Evolutionary conservation across 805 yeast species (phyloP).

Genomic region (Groenewaldozyma tartarivorans): DNA sequence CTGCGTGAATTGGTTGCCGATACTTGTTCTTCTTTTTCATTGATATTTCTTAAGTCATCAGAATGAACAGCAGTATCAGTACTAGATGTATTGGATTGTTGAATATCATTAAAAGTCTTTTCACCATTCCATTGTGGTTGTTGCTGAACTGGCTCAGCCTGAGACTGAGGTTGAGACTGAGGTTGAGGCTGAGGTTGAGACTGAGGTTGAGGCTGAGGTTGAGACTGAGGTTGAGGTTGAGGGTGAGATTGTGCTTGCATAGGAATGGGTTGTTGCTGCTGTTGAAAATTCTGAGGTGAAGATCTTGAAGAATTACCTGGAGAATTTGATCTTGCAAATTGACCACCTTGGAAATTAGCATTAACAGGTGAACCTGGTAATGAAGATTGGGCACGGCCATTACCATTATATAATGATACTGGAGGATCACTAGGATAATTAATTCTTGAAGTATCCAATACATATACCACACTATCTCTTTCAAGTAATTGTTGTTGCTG

Average conservation of each 20-base stretch:
- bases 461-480: slow-evolving; percentile 43
- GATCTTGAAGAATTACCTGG: background rate
- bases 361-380: background rate
- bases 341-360: background rate
- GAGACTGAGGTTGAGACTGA: background rate
- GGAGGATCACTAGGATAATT: slow-evolving; percentile 32
- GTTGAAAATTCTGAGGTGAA: background rate
- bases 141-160: background rate
- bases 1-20: background rate
- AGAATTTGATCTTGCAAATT: background rate
- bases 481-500: slow-evolving; percentile 41
- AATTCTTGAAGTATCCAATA: slow-evolving; percentile 46
- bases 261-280: background rate
- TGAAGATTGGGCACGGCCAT: background rate
- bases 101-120: background rate
- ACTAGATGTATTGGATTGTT: background rate
- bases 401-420: background rate
- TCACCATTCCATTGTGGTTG: no score
- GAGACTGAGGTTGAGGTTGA: background rate
- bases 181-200: background rate
- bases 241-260: background rate
- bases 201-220: background rate
- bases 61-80: background rate
- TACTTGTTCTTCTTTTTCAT: background rate
- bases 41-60: background rate